Evolutionary conservation across 75 land plant genomes (phyloP).

Genomic region (Chamaecyparis obtusa): DNA sequence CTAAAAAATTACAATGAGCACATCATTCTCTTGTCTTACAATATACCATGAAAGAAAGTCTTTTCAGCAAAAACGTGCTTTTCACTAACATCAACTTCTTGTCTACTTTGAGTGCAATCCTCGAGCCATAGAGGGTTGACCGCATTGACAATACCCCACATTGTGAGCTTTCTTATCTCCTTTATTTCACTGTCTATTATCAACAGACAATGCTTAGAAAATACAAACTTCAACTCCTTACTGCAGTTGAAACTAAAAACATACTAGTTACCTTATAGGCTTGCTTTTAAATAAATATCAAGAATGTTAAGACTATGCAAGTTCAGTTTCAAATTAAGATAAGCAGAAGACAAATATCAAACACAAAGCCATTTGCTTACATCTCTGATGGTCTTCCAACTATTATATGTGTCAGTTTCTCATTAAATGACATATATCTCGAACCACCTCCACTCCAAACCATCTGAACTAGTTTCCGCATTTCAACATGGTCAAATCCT

Average conservation of each 20-base stretch:
- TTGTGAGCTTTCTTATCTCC: conserved; percentile 59
- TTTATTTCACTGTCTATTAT: conserved; percentile 56
- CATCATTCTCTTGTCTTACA: not conserved
- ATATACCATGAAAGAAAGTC: conserved; percentile 46
- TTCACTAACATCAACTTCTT: conserved; percentile 53
- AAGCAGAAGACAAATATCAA: not conserved
- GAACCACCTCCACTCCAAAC: conserved; percentile 91
- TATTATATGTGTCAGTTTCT: conserved; percentile 84
- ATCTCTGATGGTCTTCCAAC: conserved; percentile 75
- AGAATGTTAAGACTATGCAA: not conserved
- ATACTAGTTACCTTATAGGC: not conserved
- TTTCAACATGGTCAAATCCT: conserved; percentile 69
- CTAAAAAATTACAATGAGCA: not conserved
- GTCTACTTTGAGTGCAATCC: conserved; percentile 63
- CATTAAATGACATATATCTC: conserved; percentile 65
- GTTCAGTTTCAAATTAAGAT: not conserved
- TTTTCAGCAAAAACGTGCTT: conserved; percentile 55
- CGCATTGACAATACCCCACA: conserved; percentile 65
- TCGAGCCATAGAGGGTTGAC: conserved; percentile 80
- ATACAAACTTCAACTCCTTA: not conserved
- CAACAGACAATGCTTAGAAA: not conserved
- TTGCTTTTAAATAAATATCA: not conserved
- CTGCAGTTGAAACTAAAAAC: not conserved
- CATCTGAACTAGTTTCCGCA: conserved; percentile 66
- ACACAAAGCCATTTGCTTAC: conserved; percentile 38